Evolutionary conservation across 345 rosid genomes (phyloP), one percentile per base, ranked within the genome.

Genomic region (Salix brachista): DNA sequence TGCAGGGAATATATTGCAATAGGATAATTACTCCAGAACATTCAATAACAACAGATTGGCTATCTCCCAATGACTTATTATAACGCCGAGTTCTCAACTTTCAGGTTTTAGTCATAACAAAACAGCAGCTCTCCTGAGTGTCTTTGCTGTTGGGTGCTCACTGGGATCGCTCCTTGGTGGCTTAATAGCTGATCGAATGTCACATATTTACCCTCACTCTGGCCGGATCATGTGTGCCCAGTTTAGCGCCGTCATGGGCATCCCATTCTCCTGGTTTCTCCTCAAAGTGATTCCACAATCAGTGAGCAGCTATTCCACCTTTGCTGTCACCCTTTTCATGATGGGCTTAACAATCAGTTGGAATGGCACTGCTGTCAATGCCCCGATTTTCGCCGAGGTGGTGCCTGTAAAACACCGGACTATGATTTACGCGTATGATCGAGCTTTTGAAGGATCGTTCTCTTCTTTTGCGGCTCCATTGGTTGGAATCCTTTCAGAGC

Each of bases 221-320:
- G 99, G 94, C 4, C 90, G 99, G 26, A 85, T 96, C 56, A 88
- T 93, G 88, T 93, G 99, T 73, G 99, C 99, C 0, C 99, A 96
- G 56, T 93, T 96, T 89, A 96, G 98, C 36, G 90, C 98, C 39
- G 84, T 91, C 82, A 96, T 93, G 98, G 99, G 98, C 70, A 93
- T 96, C 44, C 98, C 99, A 28, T 96, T 90, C 88, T 91, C 98
- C 19, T 80, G 82, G 76, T 80, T 91, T 76, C 93, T 96, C 16
- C 96, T 96, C 32, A 89, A 78, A 76, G 86, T 28, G 71, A 91
- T 96, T 81, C 98, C 99, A 36, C 98, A 90, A 67, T 86, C 85
- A 30, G 87, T 88, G 4, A 68, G 75, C 58, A 93, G 92, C 86
- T 96, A 91, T 83, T 81, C 61, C 74, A 79, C 83, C 41, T 96